These are phyloP conservation scores for Pulveroboletus sp. DNA, from an alignment of 768 basidiomycete genomes.

Conservation along the genomic window DNA sequence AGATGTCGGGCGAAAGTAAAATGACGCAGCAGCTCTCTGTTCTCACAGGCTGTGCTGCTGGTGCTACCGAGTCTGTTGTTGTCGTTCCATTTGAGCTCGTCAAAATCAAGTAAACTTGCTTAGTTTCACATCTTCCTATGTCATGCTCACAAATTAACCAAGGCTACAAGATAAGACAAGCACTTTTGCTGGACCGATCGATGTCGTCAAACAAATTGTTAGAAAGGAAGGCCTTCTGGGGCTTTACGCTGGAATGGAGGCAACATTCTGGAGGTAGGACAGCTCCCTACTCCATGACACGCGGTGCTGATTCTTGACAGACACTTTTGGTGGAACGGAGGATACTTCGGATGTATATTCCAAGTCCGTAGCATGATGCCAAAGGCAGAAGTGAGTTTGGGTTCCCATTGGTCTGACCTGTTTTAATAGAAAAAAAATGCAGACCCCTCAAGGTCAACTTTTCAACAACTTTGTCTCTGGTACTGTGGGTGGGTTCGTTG, in stretches of 20 bases:
- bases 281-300: not conserved
- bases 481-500: constrained; percentile 82
- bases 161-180: constrained; percentile 91
- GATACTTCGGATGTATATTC: constrained; percentile 92
- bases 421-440: not conserved
- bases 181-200: constrained; percentile 87
- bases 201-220: constrained; percentile 80
- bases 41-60: constrained; percentile 88
- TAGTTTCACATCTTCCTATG: constrained; percentile 19
- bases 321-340: constrained; percentile 90
- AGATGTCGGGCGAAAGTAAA: constrained; percentile 61
- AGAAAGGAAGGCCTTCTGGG: constrained; percentile 78
- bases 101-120: constrained; percentile 62
- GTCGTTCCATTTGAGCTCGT: constrained; percentile 97
- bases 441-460: constrained; percentile 68
- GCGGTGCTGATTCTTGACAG: constrained; percentile 33
- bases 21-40: constrained; percentile 90
- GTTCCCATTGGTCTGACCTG: not conserved
- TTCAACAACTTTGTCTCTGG: constrained; percentile 94
- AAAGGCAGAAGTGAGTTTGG: constrained; percentile 66
- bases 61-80: constrained; percentile 92
- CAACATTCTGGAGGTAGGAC: constrained; percentile 89
- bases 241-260: constrained; percentile 92
- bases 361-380: constrained; percentile 78
- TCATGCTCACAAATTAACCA: constrained; percentile 1